A percentile compares a stretch with the other conserved stretches of the same genome.
Conservation (phyloP, 768 basidiomycete species). For the Tylopilus plumbeoviolaceoides region DNA sequence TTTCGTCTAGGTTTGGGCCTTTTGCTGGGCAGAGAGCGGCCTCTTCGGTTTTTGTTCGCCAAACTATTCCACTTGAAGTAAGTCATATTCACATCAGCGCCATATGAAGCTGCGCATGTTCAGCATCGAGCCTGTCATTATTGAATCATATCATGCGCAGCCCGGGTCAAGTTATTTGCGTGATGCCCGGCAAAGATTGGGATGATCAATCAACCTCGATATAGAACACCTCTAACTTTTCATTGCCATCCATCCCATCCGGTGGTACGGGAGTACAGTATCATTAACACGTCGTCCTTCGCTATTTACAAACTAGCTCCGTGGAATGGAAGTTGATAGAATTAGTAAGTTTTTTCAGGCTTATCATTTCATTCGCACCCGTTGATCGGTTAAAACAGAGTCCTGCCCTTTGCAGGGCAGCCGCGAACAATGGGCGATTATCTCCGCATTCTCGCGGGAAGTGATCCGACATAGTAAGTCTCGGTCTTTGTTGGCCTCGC, state of each 20-base stretch:
- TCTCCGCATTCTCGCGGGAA: slow-evolving; percentile 18
- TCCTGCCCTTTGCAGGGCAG: background rate
- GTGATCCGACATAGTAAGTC: slow-evolving; percentile 11
- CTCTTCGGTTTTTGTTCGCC: background rate
- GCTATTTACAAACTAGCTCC: slow-evolving; percentile 1
- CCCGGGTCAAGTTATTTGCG: slow-evolving; percentile 1
- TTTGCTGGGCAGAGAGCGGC: background rate
- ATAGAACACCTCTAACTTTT: slow-evolving; percentile 2
- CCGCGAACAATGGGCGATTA: slow-evolving; percentile 18
- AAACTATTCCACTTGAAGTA: background rate
- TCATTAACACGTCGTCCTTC: background rate
- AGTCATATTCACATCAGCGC: background rate
- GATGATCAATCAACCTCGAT: slow-evolving; percentile 9
- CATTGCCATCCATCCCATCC: background rate
- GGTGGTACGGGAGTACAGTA: background rate
- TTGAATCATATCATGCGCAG: background rate
- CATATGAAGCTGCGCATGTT: background rate
- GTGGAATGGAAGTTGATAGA: slow-evolving; percentile 23
- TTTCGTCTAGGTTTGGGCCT: background rate
- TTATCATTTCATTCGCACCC: slow-evolving; percentile 12
- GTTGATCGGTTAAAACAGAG: slow-evolving; percentile 3
- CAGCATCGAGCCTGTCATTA: background rate
- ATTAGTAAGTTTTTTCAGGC: slow-evolving; percentile 10
- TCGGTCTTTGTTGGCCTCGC: background rate
- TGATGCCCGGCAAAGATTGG: background rate